Evolutionary conservation across 169 alveolate species (phyloP), one percentile per base, ranked within the genome.

Genomic region (Besnoitia besnoiti): DNA sequence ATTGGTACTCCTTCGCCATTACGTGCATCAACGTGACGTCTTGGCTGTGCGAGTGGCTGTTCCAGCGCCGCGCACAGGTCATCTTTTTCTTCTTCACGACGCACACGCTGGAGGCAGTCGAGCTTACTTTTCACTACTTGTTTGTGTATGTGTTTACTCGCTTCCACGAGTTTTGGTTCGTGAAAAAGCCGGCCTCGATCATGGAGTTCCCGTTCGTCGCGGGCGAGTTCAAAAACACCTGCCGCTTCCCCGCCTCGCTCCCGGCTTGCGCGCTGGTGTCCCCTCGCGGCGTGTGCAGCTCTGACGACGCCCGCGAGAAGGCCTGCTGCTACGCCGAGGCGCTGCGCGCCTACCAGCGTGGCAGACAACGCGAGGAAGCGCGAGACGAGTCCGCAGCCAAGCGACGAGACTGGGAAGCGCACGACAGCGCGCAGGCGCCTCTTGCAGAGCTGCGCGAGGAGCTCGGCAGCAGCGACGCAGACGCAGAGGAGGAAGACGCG

Each of bases 1-100:
- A 93, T 89, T 96, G 96, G 97, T 96, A 96, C 89, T 95, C 94
- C 73, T 96, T 93, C 90, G 96, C 96, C 59, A 96, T 96, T 16
- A 87, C 95, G 27, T 95, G 96, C 0, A 94, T 96, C 92, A 96
- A 90, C 89, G 94, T 96, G 61, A 96, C 95, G 50, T 90, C 94
- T 19, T 93, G 95, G 95, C 75, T 93, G 46, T 39, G 94, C 67
- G 95, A 93, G 76, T 93, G 95, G 95, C 85, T 93, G 27, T 67
- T 90, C 84, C 94, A 93, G 85, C 47, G 94, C 62, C 92, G 93
- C 59, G 40, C 85, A 85, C 79, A 90, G 46, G 49, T 77, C 73
- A 37, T 92, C 39, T 39, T 59, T 61, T 44, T 77, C 87, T 77
- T 77, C 87, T 77, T 77, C 82, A 73, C 49, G 79, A 90, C 85